Evolutionary conservation across 345 rosid species (phyloP), one percentile per base, ranked within the genome.

Genomic region (Acer saccharum): DNA sequence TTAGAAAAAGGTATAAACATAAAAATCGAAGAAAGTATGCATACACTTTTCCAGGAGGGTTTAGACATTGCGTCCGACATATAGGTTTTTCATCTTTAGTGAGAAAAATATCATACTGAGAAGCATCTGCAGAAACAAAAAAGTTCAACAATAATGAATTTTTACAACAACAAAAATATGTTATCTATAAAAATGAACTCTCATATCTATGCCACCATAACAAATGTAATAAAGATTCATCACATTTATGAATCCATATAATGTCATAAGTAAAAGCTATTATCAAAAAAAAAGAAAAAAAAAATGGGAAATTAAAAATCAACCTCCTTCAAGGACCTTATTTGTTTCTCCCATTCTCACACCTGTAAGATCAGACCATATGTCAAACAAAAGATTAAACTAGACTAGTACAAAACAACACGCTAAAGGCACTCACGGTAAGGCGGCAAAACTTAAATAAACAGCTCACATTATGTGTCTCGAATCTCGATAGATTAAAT

Each of bases 11-110:
- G 13, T 39, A 43, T 1, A 57, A 44, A 35, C 9, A 62, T 23
- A 6, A 73, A 13, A 32, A 44, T 25, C 14, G 23, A 43, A 75
- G 72, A 57, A 65, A 11, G 46, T 1, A 46, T 14, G 46, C 81
- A 27, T 80, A 83, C 83, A 83, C 10, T 62, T 80, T 10, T 41
- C 25, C 35, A 35, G 83, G 86, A 65, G 79, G 79, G n/a, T 77
- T 77, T 35, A 70, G 25, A 74, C 86, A 80, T 44, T 27, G 67
- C 8, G 86, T 54, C 57, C 83, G 61, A 41, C 86, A 77, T 64
- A 83, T 83, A 16, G 17, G 48, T 62, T 80, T 80, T 10, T 11
- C 29, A 77, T 83, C 86, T 77, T 80, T 83, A 10, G 2, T 39
- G 58, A 83, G 79, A 46, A 80, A 13, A 65, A 83, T 43, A 62